These are phyloP conservation scores for Daldinia caldariorum DNA, from an alignment of 495 filamentous ascomycete genomes.

Conservation along the genomic window DNA sequence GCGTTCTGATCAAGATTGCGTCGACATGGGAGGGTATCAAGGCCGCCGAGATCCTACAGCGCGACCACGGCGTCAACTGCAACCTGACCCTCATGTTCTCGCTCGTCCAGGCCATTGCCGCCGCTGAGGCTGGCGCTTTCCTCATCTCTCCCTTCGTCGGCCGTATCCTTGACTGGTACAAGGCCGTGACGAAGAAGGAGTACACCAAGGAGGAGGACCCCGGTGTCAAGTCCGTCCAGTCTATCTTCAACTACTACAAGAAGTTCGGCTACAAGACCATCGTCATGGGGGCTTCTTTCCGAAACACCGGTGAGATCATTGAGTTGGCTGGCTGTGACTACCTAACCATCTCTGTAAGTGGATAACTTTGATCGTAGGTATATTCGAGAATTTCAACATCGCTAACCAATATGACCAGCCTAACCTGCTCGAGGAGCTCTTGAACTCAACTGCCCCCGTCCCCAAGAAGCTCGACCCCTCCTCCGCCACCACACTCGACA, in stretches of 20 bases:
- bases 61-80: slow-evolving; percentile 92
- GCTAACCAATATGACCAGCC: slow-evolving; percentile 68
- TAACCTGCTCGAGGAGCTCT: slow-evolving; percentile 91
- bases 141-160: slow-evolving; percentile 99
- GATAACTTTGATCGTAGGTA: too few species aligned
- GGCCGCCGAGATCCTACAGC: slow-evolving; percentile 93
- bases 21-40: slow-evolving; percentile 97
- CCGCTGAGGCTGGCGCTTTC: slow-evolving; percentile 95
- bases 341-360: slow-evolving; percentile 91
- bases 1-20: slow-evolving; percentile 90
- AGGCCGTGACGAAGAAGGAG: slow-evolving; percentile 92
- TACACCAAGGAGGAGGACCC: slow-evolving; percentile 91
- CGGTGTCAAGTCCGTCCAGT: slow-evolving; percentile 93
- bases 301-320: slow-evolving; percentile 93
- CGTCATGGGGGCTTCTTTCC: slow-evolving; percentile 99
- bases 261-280: slow-evolving; percentile 98
- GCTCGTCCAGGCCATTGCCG: slow-evolving; percentile 91
- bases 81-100: slow-evolving; percentile 99
- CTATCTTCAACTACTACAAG: slow-evolving; percentile 99
- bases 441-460: slow-evolving; percentile 78
- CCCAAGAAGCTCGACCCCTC: slow-evolving; percentile 91
- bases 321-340: slow-evolving; percentile 99
- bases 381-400: neutral
- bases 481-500: slow-evolving; percentile 70
- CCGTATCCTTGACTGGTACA: slow-evolving; percentile 99